Conservation (phyloP, 2,329 filamentous ascomycete genomes). For the Clonostachys rosea region DNA sequence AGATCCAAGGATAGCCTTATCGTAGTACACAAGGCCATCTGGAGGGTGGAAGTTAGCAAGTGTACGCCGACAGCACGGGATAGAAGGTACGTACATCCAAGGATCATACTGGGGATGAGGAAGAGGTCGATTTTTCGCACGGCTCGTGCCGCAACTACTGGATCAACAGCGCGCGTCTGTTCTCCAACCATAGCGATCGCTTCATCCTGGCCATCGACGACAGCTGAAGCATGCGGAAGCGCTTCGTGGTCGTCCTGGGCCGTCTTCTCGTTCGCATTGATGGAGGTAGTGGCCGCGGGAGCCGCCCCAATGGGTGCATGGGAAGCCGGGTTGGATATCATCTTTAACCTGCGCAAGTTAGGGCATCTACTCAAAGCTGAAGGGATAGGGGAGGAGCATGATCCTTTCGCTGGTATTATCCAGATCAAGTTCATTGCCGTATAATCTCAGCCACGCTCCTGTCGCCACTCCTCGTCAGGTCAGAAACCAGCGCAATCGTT, state of each 20-base stretch:
- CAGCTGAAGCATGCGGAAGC: too few relatives aligned
- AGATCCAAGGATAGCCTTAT: constrained; percentile 67
- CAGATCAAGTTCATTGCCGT: constrained; percentile 94
- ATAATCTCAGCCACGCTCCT: constrained; percentile 65
- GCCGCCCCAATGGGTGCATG: too few relatives aligned
- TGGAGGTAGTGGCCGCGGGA: too few relatives aligned
- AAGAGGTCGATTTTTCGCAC: constrained; percentile 64
- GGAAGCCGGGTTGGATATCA: not conserved
- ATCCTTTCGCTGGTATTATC: constrained; percentile 99
- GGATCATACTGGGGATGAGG: constrained; percentile 63
- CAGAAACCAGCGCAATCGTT: too few relatives aligned
- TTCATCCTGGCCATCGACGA: constrained; percentile 28
- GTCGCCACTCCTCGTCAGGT: too few relatives aligned
- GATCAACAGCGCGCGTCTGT: constrained; percentile 47
- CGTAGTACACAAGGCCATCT: constrained; percentile 35
- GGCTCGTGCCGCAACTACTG: constrained; percentile 47
- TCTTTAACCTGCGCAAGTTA: not conserved
- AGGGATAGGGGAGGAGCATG: constrained; percentile 66
- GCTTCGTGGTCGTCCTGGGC: too few relatives aligned
- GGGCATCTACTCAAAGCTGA: too few relatives aligned
- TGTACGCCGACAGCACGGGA: not conserved
- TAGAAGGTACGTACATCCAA: constrained; percentile 22
- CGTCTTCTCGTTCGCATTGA: too few relatives aligned
- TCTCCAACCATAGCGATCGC: constrained; percentile 57
- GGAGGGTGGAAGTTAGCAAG: too few relatives aligned